Evolutionary conservation across 2,329 filamentous ascomycete species (phyloP), one percentile per base, ranked within the genome.

Genomic region (Boeremia lycopersici): DNA sequence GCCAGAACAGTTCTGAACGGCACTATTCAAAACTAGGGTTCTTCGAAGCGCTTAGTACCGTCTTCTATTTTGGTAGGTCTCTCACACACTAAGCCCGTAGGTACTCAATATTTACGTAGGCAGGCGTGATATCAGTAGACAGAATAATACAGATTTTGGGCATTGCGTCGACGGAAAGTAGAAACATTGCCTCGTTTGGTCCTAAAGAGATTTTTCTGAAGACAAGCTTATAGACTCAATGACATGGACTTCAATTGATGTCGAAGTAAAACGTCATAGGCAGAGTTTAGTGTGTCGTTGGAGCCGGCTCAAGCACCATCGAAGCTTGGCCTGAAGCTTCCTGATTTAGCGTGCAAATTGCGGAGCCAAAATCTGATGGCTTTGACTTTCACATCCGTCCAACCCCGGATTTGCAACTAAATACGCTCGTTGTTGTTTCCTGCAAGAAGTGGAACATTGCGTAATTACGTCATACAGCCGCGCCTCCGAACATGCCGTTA

Each of bases 251-350:
- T 12, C 19, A 2, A 8, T 10, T 36, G 34, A 36, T 11, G 34
- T 19, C 30, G 11, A 39, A 25, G 11, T 26, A 25, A 13, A 5
- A 39, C 3, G 35, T n/a, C 11, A 17, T 19, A 23, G 19, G 19
- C 19, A 23, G 19, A 39, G 35, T 19, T 11, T 36, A 11, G 11
- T 26, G 7, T 25, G 17, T 39, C 17, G 35, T 39, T 19, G n/a
- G 19, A 6, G 28, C 26, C 28, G 28, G 40, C 40, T 33, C 13
- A 9, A 44, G 41, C 41, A 30, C 41, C 11, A 25, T 33, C 6
- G n/a, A 51, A 28, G 41, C 52, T 55, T 55, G 52, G 52, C 52
- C 42, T 17, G 11, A 42, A 47, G 42, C 47, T 50, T 50, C 36
- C 23, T 17, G 7, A 41, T 45, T 9, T 55, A 55, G 46, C 41